These are phyloP conservation scores for Citrullus amarus DNA, from an alignment of 306 rosid species.

Conservation along the genomic window DNA sequence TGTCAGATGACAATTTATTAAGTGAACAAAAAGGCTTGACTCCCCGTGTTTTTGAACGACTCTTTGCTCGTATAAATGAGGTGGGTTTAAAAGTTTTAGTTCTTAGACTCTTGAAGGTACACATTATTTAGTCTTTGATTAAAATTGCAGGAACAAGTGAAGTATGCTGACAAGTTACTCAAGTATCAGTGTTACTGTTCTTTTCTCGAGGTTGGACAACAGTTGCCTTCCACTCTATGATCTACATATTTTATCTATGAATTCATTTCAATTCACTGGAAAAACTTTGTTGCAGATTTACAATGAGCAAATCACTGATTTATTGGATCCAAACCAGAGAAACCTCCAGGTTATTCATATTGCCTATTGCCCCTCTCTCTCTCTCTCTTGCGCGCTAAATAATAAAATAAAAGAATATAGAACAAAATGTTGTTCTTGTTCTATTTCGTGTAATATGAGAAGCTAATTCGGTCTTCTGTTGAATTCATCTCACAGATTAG, in stretches of 20 bases:
- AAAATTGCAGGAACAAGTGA: conserved; percentile 66
- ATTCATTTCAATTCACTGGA: conserved; percentile 15
- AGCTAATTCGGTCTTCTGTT: conserved; percentile 12
- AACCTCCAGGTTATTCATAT: conserved; percentile 56
- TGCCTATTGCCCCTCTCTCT: not conserved
- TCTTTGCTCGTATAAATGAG: conserved; percentile 77
- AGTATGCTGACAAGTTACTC: conserved; percentile 76
- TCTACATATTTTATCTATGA: conserved; percentile 2
- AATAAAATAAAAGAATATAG: not conserved
- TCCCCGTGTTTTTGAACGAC: conserved; percentile 76
- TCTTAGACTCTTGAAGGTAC: not conserved
- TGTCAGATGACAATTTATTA: conserved; percentile 43
- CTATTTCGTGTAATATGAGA: conserved; percentile 1
- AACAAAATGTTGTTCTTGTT: not conserved
- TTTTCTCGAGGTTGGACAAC: conserved; percentile 67
- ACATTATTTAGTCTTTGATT: conserved; percentile 13
- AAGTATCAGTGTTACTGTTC: conserved; percentile 86
- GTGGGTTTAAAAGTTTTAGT: conserved; percentile 28
- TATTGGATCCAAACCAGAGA: conserved; percentile 76
- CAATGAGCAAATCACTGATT: conserved; percentile 94
- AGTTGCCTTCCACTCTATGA: conserved; percentile 9
- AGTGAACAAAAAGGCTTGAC: conserved; percentile 79
- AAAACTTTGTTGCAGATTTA: conserved; percentile 57
- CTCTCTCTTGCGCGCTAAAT: not conserved
- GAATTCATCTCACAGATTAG: conserved; percentile 46